Evolutionary conservation across 2,329 filamentous ascomycete genomes (phyloP).

Genomic region (Ophiostoma himal-ulmi): DNA sequence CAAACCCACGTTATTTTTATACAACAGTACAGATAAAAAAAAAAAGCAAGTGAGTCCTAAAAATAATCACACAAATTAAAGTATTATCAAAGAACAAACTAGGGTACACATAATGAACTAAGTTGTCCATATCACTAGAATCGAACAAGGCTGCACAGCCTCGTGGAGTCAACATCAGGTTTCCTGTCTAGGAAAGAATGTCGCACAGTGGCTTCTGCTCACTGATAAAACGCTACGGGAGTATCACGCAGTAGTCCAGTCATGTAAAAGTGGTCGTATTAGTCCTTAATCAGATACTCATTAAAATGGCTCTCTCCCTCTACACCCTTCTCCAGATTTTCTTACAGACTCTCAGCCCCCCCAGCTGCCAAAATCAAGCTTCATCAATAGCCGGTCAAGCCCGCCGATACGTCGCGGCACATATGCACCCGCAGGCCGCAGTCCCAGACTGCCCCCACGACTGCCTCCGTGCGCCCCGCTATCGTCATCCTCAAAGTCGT

Average conservation of each 20-base stretch:
- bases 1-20: too few relatives aligned
- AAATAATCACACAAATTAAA: not conserved
- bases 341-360: slow-evolving; percentile 25
- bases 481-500: slow-evolving; percentile 21
- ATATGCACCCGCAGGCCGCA: slow-evolving; percentile 50
- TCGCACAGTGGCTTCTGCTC: not conserved
- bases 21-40: not conserved
- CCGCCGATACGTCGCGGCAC: slow-evolving; percentile 68
- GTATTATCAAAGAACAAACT: not conserved
- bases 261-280: not conserved
- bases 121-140: not conserved
- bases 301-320: not conserved
- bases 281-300: slow-evolving; percentile 6
- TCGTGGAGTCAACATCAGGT: not conserved
- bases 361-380: slow-evolving; percentile 68
- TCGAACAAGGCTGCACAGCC: not conserved
- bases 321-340: too few relatives aligned
- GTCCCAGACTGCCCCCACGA: slow-evolving; percentile 30
- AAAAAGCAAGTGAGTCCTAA: not conserved
- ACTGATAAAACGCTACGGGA: not conserved
- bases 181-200: not conserved
- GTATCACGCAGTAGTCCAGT: not conserved
- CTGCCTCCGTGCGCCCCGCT: slow-evolving; percentile 34
- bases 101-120: not conserved
- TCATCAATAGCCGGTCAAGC: slow-evolving; percentile 83